Evolutionary conservation across 257 asterid species (phyloP).

Genomic region (Paulownia fortunei): DNA sequence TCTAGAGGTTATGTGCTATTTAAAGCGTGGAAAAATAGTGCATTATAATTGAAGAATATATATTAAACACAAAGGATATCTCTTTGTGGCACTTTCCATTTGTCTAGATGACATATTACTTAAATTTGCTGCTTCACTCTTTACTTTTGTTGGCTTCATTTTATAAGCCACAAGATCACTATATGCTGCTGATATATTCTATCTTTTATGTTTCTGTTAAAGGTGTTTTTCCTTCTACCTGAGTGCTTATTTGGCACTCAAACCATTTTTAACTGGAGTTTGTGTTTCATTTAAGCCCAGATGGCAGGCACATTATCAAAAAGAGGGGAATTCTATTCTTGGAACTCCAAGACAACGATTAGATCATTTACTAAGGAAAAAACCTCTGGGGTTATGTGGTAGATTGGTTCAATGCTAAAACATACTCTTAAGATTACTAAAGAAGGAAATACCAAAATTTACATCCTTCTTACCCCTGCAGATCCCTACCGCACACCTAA

Average conservation of each 20-base stretch:
- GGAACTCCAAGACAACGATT: background rate
- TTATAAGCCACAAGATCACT: background rate
- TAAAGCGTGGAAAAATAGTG: background rate
- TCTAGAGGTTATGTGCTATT: slow-evolving; percentile 5
- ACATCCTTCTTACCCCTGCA: background rate
- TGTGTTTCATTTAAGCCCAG: background rate
- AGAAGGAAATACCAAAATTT: background rate
- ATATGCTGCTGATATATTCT: background rate
- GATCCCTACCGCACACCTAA: background rate
- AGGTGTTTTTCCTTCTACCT: background rate
- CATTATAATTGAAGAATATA: background rate
- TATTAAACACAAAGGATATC: slow-evolving; percentile 1
- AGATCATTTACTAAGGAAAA: background rate
- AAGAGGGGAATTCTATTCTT: background rate
- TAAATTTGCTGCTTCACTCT: background rate
- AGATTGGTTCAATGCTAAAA: background rate
- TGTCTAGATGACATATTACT: background rate
- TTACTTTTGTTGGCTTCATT: background rate
- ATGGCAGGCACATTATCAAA: background rate
- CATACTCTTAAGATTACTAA: background rate
- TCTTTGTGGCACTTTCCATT: background rate
- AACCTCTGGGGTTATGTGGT: background rate
- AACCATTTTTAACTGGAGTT: slow-evolving; percentile 4
- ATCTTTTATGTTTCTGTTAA: background rate
- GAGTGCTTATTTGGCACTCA: background rate